These are phyloP conservation scores for Zygosaccharomyces gambellarensis DNA, from an alignment of 805 yeast species.

Conservation along the genomic window DNA sequence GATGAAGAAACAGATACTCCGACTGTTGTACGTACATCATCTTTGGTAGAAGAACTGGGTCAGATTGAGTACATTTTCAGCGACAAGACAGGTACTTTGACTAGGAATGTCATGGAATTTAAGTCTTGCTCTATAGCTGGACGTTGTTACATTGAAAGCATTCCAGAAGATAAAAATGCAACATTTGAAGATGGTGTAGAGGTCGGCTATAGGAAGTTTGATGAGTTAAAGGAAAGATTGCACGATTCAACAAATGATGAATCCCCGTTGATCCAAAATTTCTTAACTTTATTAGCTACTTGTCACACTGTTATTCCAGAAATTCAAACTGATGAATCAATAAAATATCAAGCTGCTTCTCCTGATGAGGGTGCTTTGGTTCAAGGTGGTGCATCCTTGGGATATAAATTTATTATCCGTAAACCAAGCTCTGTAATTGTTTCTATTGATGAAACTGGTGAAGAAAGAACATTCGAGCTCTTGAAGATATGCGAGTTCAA, in stretches of 20 bases:
- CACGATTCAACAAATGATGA: slow-evolving; percentile 41
- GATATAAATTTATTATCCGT: slow-evolving; percentile 79
- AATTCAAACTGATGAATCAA: slow-evolving; percentile 51
- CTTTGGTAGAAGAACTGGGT: slow-evolving; percentile 94
- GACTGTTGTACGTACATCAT: slow-evolving; percentile 89
- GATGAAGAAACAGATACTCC: slow-evolving; percentile 86
- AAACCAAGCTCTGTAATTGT: slow-evolving; percentile 78
- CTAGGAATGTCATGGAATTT: slow-evolving; percentile 95
- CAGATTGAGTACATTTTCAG: slow-evolving; percentile 94
- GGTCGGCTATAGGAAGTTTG: slow-evolving; percentile 71
- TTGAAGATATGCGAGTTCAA: slow-evolving; percentile 93
- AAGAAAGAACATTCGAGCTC: slow-evolving; percentile 61
- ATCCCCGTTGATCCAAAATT: slow-evolving; percentile 58
- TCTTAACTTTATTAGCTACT: slow-evolving; percentile 77
- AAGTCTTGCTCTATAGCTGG: slow-evolving; percentile 93
- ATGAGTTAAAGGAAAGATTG: slow-evolving; percentile 49
- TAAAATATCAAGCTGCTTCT: slow-evolving; percentile 96
- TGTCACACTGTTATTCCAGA: slow-evolving; percentile 99
- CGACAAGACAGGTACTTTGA: slow-evolving; percentile 95
- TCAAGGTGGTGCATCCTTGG: slow-evolving; percentile 88
- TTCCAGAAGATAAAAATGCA: slow-evolving; percentile 86
- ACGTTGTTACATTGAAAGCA: slow-evolving; percentile 74
- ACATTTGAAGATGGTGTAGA: slow-evolving; percentile 73
- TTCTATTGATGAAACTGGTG: slow-evolving; percentile 45
- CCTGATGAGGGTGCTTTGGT: slow-evolving; percentile 99